Percentiles rank a stretch among this genome's conserved stretches.
Conservation (phyloP, 108 stramenopile genomes). For the Nitzschia inconspicua region DNA sequence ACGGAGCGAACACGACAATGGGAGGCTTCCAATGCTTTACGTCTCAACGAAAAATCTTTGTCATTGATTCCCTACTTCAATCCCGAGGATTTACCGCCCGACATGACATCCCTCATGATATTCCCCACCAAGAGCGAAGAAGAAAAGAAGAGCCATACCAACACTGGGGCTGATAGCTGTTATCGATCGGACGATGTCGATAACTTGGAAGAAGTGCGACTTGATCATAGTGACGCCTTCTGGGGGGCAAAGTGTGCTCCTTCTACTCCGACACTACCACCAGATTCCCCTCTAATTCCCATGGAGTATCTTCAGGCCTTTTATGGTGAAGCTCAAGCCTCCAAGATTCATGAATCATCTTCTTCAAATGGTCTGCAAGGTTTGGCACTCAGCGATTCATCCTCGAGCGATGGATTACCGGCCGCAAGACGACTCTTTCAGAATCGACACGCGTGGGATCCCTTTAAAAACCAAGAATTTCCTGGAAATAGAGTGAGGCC, state of each 20-base stretch:
- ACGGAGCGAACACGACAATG: conserved; percentile 71
- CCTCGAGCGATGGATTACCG: neutral
- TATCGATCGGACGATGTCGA: neutral
- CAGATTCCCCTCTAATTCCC: conserved; percentile 20
- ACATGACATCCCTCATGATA: conserved; percentile 29
- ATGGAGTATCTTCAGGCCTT: conserved; percentile 10
- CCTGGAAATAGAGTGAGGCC: neutral
- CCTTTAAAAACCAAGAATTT: neutral
- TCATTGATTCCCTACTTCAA: conserved; percentile 45
- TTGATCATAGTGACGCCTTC: neutral
- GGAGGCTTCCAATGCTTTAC: conserved; percentile 62
- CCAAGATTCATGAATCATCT: neutral
- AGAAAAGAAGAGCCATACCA: neutral
- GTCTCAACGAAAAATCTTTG: conserved; percentile 30
- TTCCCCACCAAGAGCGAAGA: too few species aligned
- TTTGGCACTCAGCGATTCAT: too few species aligned
- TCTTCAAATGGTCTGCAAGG: too few species aligned
- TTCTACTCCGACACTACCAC: conserved; percentile 46
- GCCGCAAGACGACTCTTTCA: neutral
- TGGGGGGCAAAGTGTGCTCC: conserved; percentile 16
- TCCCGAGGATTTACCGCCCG: conserved; percentile 50
- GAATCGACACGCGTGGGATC: neutral
- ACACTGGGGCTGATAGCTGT: conserved; percentile 3
- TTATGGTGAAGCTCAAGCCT: conserved; percentile 3
- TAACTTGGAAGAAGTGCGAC: neutral